Base-by-base conservation (phyloP, 768 basidiomycete genomes). In the Tricholoma sp. region DNA sequence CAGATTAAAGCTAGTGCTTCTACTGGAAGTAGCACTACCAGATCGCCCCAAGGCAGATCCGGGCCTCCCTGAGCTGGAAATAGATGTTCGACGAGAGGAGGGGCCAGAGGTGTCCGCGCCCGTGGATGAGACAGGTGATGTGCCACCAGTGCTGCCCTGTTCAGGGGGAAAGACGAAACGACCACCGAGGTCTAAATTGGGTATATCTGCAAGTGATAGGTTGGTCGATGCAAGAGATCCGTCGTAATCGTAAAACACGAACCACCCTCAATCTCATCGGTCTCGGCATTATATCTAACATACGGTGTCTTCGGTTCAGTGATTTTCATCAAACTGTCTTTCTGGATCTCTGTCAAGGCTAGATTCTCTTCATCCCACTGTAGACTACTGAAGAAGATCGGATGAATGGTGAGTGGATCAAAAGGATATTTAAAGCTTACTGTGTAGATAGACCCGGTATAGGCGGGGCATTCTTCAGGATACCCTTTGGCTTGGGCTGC, bases 311-410 rank as follows among this genome's bases (percentile, higher is more conserved):
- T 98, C 53, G 94, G 94, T 66, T 98, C 94, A 2, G 91, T 94
- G 66, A 98, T 98, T 83, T 97, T 98, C 94, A 97, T 98, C 67
- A 94, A 76, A 60, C 91, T 94, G 66, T 96, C 94, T 72, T 96
- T 96, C 78, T 89, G 85, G 61, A 93, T 86, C 72, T 98, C 94
- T 1, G 94, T 97, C 65, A 91, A 71, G 24, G 91, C 91, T 34
- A 98, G 79, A 67, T 97, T 98, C 68, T 85, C 91, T 66, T 98
- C 94, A 66, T 98, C 95, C 94, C 94, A 98, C 66, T 91, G 90
- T 65, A 97, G 67, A 63, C 86, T 94, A 61, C 80, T 79, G 39
- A 50, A 50, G 54, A 32, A 50, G 50, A 57, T 29, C 55, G 55
- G 57, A 34, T 60, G 54, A 53, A 53, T 39, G 51, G 33, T 57